These are phyloP conservation scores for Astragalus glycyphyllos DNA, from an alignment of 306 rosid genomes.

Conservation along the genomic window DNA sequence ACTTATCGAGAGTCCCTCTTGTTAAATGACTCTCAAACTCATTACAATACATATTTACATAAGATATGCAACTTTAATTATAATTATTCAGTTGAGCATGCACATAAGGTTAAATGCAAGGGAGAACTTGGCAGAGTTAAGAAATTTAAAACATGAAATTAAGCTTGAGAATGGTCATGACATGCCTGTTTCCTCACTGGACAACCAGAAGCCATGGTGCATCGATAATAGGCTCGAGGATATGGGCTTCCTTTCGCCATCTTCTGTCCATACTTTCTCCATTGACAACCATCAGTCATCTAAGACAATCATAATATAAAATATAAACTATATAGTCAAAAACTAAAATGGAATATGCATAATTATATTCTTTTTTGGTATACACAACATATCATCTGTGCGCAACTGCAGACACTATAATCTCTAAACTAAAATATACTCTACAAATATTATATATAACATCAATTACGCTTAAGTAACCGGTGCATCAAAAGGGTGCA, in stretches of 20 bases:
- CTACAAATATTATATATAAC: too few relatives aligned
- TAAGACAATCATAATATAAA: slow-evolving; percentile 26
- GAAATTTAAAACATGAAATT: background rate
- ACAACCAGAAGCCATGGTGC: slow-evolving; percentile 95
- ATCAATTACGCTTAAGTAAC: too few relatives aligned
- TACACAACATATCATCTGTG: too few relatives aligned
- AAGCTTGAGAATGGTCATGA: slow-evolving; percentile 7
- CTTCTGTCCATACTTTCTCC: slow-evolving; percentile 97
- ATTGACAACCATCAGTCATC: slow-evolving; percentile 96
- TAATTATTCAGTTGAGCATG: background rate
- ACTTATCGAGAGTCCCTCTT: too few relatives aligned
- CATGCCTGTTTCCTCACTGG: slow-evolving; percentile 90
- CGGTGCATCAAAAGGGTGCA: too few relatives aligned
- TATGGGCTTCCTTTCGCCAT: slow-evolving; percentile 98
- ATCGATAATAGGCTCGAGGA: slow-evolving; percentile 95
- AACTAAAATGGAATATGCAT: too few relatives aligned
- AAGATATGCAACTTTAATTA: slow-evolving; percentile 21
- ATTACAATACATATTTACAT: background rate
- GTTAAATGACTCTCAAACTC: background rate
- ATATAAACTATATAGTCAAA: too few relatives aligned
- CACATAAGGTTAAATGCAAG: slow-evolving; percentile 4
- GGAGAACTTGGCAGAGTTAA: background rate
- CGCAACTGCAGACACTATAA: too few relatives aligned
- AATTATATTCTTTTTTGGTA: too few relatives aligned
- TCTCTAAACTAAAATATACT: too few relatives aligned